Evolutionary conservation across 2,329 filamentous ascomycete species (phyloP).

Genomic region (Leptographium radiaticola): DNA sequence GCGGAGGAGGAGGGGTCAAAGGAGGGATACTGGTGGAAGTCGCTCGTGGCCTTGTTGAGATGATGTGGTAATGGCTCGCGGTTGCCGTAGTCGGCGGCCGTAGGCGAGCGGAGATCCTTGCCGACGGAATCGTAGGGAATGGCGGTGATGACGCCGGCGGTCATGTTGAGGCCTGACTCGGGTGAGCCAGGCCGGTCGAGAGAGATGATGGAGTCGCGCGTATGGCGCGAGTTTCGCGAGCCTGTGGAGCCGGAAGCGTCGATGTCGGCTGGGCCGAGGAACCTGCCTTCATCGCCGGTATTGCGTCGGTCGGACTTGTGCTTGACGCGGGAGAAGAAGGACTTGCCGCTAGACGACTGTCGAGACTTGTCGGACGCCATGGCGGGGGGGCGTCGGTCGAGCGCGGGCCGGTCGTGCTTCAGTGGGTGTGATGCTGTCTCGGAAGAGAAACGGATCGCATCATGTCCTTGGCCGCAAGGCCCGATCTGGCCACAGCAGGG

Average conservation of each 20-base stretch:
- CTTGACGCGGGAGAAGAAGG: slow-evolving; percentile 83
- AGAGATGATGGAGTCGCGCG: slow-evolving; percentile 46
- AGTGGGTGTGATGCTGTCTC: slow-evolving; percentile 27
- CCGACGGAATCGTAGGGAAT: slow-evolving; percentile 71
- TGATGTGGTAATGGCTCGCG: slow-evolving; percentile 73
- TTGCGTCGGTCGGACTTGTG: slow-evolving; percentile 59
- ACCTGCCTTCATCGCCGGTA: slow-evolving; percentile 44
- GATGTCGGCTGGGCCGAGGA: slow-evolving; percentile 39
- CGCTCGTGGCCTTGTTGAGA: slow-evolving; percentile 60
- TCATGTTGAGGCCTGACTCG: slow-evolving; percentile 56
- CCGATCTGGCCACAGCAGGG: slow-evolving; percentile 5
- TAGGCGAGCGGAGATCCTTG: slow-evolving; percentile 53
- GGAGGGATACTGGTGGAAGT: slow-evolving; percentile 83
- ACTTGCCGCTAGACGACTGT: slow-evolving; percentile 55
- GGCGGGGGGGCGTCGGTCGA: slow-evolving; percentile 4
- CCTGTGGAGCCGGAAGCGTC: slow-evolving; percentile 48
- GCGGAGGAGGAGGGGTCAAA: slow-evolving; percentile 37
- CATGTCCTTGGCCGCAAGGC: slow-evolving; percentile 19
- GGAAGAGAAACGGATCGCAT: slow-evolving; percentile 26
- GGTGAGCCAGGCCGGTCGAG: slow-evolving; percentile 54
- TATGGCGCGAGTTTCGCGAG: slow-evolving; percentile 62
- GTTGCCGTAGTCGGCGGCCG: slow-evolving; percentile 51
- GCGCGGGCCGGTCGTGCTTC: slow-evolving; percentile 7
- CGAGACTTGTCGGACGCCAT: slow-evolving; percentile 62
- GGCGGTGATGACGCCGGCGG: slow-evolving; percentile 71